phyloP scores from a whole-genome alignment of 306 rosid species.

The Rubus idaeus region DNA sequence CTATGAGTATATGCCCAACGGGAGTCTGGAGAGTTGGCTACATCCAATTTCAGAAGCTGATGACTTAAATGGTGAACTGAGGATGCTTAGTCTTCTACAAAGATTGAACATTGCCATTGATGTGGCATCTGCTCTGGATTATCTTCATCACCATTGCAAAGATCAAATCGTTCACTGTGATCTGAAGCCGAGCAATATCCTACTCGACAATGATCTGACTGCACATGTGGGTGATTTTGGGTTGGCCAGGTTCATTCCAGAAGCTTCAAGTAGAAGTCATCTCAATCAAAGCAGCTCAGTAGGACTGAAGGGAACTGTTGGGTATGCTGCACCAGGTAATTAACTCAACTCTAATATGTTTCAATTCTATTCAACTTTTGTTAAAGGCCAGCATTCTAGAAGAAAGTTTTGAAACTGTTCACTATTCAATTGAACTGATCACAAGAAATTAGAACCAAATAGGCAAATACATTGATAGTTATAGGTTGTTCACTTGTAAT shows the following conservation, averaged over 20 bases:
- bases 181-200: slow-evolving; percentile 1
- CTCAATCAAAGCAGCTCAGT: slow-evolving; percentile 14
- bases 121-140: slow-evolving; percentile 14
- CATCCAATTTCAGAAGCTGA: neutral
- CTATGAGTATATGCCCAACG: too few species aligned
- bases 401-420: neutral
- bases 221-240: slow-evolving; percentile 15
- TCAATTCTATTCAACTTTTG: neutral
- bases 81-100: slow-evolving; percentile 1
- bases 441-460: neutral
- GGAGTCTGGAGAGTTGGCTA: slow-evolving; percentile 15
- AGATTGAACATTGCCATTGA: slow-evolving; percentile 8
- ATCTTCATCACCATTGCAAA: slow-evolving; percentile 5
- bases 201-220: slow-evolving; percentile 12
- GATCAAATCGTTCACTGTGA: slow-evolving; percentile 11
- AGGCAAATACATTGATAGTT: too few species aligned
- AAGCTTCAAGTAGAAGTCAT: neutral
- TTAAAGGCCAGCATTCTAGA: neutral
- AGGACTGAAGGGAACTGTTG: slow-evolving; percentile 21
- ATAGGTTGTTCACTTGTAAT: neutral
- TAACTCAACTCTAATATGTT: neutral
- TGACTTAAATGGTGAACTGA: neutral
- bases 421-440: neutral
- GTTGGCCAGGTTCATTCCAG: neutral
- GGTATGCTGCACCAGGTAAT: slow-evolving; percentile 24